Evolutionary conservation across 2,329 filamentous ascomycete species (phyloP), one percentile per base, ranked within the genome.

Genomic region (Sclerotinia sclerotiorum): DNA sequence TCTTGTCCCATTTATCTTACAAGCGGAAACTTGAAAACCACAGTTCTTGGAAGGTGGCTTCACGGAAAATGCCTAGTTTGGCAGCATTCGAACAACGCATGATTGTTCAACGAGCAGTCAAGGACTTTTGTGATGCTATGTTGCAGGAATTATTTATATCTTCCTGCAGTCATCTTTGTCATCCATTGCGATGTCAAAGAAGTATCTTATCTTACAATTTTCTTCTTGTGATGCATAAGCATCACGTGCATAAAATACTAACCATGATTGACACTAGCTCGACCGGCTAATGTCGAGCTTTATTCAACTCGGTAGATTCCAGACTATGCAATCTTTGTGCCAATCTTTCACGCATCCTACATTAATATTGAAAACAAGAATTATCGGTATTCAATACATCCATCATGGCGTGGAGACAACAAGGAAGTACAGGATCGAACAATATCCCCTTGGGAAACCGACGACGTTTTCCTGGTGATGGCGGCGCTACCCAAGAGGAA

Each of bases 341-440:
- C 35, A 21, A 51, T 46, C 35, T 51, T 46, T 21, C 5, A 27
- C 27, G 49, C 24, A 32, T 24, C 5, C 19, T 35, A 52, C 15
- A 27, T 39, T 24, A 61, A 29, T n/a, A 29, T 24, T 17, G 4
- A 29, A 17, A 55, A 21, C 4, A 32, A 15, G 17, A 29, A 29
- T n/a, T 46, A 32, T 48, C 24, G 13, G n/a, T n/a, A 32, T 27
- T 39, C 27, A 13, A 62, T 62, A 35, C 49, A 39, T 48, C 10
- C 76, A 82, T 72, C 7, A 90, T 90, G 88, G 83, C 88, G 76
- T 90, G 88, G 88, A 84, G 87, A 83, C 87, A 81, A 69, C 87
- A 89, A 79, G 95, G 95, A 75, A 97, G 97, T 79, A 99, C 95
- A 27, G 95, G 95, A 65, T 98, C 96, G 56, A 99, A 99, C 82